Evolutionary conservation across 1,284 basidiomycete species (phyloP), one percentile per base, ranked within the genome.

Genomic region (Heliocybe sulcata): DNA sequence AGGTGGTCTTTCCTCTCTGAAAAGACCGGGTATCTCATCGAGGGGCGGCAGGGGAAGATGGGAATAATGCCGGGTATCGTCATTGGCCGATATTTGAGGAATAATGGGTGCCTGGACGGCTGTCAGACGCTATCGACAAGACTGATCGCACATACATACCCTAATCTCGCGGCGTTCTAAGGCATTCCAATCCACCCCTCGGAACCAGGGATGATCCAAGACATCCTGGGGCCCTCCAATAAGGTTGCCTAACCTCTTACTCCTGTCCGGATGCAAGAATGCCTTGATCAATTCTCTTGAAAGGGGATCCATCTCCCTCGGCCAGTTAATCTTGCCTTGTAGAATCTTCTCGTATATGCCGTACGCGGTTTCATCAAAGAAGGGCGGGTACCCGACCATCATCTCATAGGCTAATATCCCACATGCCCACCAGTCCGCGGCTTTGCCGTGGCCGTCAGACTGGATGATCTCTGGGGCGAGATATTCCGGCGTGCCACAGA

Each of bases 391-490:
- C 1, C 91, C 92, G 53, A 96, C 88, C 59, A 98, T 89, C 90
- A 98, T 99, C 69, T 99, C 96, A 71, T 98, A 99, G 63, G 95
- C 90, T 60, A 99, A 74, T 16, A 99, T 93, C 26, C 96, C 96
- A 59, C 96, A 90, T 1, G 97, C 94, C 87, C 97, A 99, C 96
- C 96, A 99, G 68, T 99, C 96, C 2, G 97, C 96, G 35, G 92
- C 92, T 73, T 98, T 98, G 60, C 96, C 96, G 76, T 99, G 97
- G 11, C 96, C 96, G 62, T 96, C 94, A 14, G 91, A 94, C 69
- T 95, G 93, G 47, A 99, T 97, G 55, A 96, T 94, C 70, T 96
- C 93, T 19, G 93, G 93, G 0, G 93, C 93, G 45, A 96, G 80
- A 64, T 99, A 99, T 72, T 99, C 97, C 12, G 97, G 97, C 3